phyloP scores from a whole-genome alignment of 2,329 filamentous ascomycete species.

The Colletotrichum costaricense region DNA sequence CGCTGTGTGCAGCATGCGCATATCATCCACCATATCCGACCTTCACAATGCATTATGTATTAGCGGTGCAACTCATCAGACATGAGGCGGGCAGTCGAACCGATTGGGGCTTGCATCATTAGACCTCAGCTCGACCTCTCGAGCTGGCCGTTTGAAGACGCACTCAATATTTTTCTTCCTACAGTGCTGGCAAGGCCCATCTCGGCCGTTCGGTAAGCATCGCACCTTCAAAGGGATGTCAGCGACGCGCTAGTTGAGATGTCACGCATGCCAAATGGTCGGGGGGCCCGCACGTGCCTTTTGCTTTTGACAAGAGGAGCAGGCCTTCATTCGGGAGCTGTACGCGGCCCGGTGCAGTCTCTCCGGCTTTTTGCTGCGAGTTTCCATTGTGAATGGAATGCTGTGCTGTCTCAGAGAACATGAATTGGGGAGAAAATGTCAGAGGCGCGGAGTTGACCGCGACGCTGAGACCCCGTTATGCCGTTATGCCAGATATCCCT shows the following conservation, averaged over 20 bases:
- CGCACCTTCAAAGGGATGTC: not conserved
- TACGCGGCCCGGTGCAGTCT: not conserved
- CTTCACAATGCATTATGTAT: not conserved
- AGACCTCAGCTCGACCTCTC: not conserved
- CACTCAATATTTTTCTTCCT: not conserved
- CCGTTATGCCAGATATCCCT: not conserved
- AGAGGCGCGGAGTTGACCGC: not conserved
- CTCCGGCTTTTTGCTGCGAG: not conserved
- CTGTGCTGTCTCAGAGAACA: not conserved
- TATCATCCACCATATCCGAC: not conserved
- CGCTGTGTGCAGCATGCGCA: not conserved
- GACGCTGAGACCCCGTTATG: not conserved
- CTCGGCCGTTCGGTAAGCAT: not conserved
- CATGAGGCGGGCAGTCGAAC: not conserved
- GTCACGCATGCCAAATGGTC: not conserved
- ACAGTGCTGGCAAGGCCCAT: not conserved
- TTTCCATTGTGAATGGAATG: not conserved
- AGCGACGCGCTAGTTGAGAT: not conserved
- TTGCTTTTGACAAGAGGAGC: not conserved
- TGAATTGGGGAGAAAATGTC: too few species aligned
- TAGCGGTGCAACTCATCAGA: not conserved
- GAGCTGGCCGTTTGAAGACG: not conserved
- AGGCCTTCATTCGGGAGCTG: not conserved
- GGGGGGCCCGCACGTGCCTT: not conserved
- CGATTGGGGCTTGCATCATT: not conserved